phyloP scores from a whole-genome alignment of 2,329 filamentous ascomycete species.

The Fusarium verticillioides region DNA sequence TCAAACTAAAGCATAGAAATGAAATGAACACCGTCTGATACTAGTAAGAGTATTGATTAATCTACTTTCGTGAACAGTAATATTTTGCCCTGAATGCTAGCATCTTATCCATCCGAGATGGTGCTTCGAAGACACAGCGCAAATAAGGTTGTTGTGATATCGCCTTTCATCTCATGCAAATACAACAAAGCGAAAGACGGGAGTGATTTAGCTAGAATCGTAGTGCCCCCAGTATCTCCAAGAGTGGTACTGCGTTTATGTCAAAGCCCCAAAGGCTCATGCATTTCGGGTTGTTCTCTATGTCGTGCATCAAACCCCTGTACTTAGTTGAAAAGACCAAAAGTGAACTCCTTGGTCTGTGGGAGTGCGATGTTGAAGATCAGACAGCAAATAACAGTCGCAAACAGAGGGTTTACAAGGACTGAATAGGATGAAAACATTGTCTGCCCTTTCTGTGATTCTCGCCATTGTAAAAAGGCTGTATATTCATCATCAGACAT shows the following conservation, averaged over 20 bases:
- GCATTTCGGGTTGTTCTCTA: fast-evolving
- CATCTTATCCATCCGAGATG: fast-evolving
- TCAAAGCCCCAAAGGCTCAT: fast-evolving
- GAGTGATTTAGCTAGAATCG: too few species aligned
- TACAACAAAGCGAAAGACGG: too few species aligned
- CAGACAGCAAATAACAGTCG: background rate
- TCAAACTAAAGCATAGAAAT: too few species aligned
- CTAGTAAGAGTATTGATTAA: background rate
- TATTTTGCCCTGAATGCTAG: too few species aligned
- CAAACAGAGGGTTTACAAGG: background rate
- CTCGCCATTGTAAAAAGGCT: background rate
- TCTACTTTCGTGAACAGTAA: too few species aligned
- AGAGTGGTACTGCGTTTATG: background rate
- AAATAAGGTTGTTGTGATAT: too few species aligned
- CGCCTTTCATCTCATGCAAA: fast-evolving
- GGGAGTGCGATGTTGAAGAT: background rate
- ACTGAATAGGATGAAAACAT: fast-evolving
- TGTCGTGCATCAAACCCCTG: background rate
- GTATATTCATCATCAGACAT: background rate
- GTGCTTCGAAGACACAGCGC: background rate
- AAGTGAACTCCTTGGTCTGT: background rate
- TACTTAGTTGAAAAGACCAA: background rate
- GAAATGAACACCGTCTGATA: background rate
- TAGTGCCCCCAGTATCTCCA: too few species aligned
- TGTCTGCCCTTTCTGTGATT: too few species aligned